These are phyloP conservation scores for Coemansia sp. DNA, from an alignment of 192 early-diverging fungal species.

Conservation along the genomic window DNA sequence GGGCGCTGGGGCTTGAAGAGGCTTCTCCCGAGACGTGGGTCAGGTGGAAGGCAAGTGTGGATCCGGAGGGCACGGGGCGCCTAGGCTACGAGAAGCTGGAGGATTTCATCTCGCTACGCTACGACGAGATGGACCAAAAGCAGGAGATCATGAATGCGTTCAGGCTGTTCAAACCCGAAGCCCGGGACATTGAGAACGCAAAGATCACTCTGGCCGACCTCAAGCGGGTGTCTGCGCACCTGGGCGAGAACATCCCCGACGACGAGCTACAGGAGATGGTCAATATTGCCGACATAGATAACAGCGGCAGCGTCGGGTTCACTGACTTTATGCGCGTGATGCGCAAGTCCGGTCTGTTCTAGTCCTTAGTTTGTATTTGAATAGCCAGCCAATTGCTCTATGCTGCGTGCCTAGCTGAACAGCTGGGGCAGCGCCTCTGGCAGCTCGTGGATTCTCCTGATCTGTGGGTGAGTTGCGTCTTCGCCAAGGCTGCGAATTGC, in stretches of 20 bases:
- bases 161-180: constrained; percentile 69
- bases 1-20: constrained; percentile 13
- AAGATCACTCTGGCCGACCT: constrained; percentile 74
- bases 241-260: constrained; percentile 63
- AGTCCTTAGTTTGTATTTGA: not conserved
- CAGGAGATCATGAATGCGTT: constrained; percentile 76
- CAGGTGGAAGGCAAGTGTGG: constrained; percentile 21
- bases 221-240: constrained; percentile 56
- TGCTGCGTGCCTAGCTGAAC: constrained; percentile 29
- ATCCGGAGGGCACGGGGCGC: constrained; percentile 26
- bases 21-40: not conserved
- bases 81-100: constrained; percentile 30
- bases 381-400: not conserved
- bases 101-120: constrained; percentile 25
- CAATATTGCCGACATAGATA: constrained; percentile 59
- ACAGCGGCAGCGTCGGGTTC: constrained; percentile 61
- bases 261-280: constrained; percentile 67
- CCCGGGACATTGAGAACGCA: constrained; percentile 54
- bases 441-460: constrained; percentile 58
- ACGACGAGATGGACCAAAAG: constrained; percentile 51
- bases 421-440: constrained; percentile 59
- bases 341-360: constrained; percentile 58
- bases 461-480: constrained; percentile 53
- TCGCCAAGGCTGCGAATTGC: constrained; percentile 13
- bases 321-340: constrained; percentile 63